Evolutionary conservation across 2,329 filamentous ascomycete genomes (phyloP).

Genomic region (Fusarium sp.): DNA sequence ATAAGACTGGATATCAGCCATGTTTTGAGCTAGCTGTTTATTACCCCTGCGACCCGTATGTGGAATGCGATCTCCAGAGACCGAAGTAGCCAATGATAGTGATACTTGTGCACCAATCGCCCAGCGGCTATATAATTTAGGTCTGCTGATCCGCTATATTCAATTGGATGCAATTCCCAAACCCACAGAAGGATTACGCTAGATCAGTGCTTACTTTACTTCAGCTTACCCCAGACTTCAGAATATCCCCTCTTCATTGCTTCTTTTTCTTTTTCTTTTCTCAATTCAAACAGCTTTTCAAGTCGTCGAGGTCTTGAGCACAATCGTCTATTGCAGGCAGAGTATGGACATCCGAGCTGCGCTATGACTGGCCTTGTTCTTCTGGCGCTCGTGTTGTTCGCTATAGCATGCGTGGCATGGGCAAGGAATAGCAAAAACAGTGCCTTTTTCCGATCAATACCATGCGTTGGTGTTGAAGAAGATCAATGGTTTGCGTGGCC

Average conservation of each 20-base stretch:
- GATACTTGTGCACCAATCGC: no score
- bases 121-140: no score
- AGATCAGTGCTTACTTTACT: background rate
- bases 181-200: background rate
- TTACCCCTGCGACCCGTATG: background rate
- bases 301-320: no score
- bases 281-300: background rate
- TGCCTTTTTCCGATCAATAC: background rate
- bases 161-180: background rate
- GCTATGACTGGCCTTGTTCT: background rate
- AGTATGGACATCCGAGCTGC: no score
- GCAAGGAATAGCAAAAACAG: background rate
- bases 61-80: background rate
- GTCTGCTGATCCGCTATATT: background rate
- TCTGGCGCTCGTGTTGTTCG: rapidly evolving
- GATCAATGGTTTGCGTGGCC: background rate
- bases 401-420: background rate
- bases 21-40: no score
- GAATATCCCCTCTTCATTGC: background rate
- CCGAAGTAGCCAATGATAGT: background rate
- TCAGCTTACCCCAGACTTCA: background rate
- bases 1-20: no score
- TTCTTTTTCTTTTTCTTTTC: background rate
- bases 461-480: background rate
- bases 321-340: background rate